Conservation (phyloP, 2,329 filamentous ascomycete species). For the Aureobasidium leucospermi region DNA sequence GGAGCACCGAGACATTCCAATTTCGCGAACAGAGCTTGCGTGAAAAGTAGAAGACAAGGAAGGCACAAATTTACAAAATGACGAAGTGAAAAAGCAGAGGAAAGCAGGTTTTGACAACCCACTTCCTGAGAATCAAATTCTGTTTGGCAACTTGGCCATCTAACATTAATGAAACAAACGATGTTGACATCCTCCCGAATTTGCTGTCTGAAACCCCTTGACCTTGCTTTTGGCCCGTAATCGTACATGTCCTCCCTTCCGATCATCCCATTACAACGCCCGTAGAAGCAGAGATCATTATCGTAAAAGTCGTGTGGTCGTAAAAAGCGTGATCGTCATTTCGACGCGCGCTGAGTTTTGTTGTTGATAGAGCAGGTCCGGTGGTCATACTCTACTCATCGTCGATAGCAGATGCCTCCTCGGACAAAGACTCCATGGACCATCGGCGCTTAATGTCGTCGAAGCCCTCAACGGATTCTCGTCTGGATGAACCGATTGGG, state of each 20-base stretch:
- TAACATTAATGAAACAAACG: no score
- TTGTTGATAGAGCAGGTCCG: background rate
- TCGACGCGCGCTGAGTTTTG: background rate
- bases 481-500: background rate
- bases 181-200: background rate
- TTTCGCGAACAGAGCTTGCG: no score
- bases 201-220: no score
- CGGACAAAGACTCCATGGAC: background rate
- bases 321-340: background rate
- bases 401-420: background rate
- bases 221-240: no score
- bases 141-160: no score
- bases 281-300: background rate
- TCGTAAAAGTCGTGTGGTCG: constrained; percentile 3
- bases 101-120: no score
- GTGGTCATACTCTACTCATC: background rate
- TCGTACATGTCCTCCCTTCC: background rate
- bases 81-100: no score
- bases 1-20: no score
- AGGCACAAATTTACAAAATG: no score
- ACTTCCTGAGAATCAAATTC: no score
- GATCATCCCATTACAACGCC: background rate
- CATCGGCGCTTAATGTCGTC: constrained; percentile 7
- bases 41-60: no score
- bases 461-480: constrained; percentile 7